These are phyloP conservation scores for Yamadazyma taylorii DNA, from an alignment of 1,139 yeast genomes.

Conservation along the genomic window DNA sequence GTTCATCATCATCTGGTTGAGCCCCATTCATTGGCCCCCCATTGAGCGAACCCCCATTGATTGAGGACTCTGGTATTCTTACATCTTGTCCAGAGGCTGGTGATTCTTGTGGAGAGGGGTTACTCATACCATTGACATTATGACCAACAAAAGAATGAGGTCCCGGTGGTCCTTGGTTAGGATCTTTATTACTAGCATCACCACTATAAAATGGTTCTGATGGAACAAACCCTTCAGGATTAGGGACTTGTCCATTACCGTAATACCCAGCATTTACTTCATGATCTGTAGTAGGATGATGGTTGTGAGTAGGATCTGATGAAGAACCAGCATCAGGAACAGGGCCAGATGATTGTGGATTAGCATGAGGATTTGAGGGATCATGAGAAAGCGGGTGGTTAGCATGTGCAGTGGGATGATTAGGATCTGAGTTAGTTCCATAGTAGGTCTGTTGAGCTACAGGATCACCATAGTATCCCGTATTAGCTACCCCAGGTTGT, in stretches of 20 bases:
- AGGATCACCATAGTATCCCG: constrained; percentile 4
- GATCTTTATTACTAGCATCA: constrained; percentile 4
- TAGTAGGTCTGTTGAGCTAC: constrained; percentile 5
- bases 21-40: constrained; percentile 7
- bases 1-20: constrained; percentile 14
- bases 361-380: constrained; percentile 1
- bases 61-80: constrained; percentile 5
- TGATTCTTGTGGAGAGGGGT: constrained; percentile 13
- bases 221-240: too few relatives aligned
- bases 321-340: too few relatives aligned
- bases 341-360: too few relatives aligned
- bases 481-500: constrained; percentile 9
- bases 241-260: too few relatives aligned
- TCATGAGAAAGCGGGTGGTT: constrained; percentile 1
- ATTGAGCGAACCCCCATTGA: too few relatives aligned
- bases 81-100: constrained; percentile 11
- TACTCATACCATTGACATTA: constrained; percentile 4
- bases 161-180: too few relatives aligned
- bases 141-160: too few relatives aligned
- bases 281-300: too few relatives aligned
- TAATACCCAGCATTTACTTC: too few relatives aligned
- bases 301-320: too few relatives aligned
- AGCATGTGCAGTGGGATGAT: background rate
- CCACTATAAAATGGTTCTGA: too few relatives aligned
- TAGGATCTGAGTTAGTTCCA: constrained; percentile 8